phyloP scores from a whole-genome alignment of 2,329 filamentous ascomycete genomes.

The Lasiodiplodia hormozganensis region DNA sequence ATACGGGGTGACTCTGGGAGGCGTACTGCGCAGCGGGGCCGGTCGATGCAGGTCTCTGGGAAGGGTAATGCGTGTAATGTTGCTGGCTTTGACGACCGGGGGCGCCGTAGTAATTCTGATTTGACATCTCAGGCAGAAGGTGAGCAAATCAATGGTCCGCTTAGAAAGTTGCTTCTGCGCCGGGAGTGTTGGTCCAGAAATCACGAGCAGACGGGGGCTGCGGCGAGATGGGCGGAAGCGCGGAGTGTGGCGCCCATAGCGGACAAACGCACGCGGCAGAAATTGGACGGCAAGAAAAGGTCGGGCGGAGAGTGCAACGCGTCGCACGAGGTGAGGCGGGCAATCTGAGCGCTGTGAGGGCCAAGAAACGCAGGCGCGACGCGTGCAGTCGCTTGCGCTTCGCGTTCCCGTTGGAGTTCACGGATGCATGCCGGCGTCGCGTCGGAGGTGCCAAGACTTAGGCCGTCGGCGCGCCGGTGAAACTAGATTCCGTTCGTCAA shows the following conservation, averaged over 20 bases:
- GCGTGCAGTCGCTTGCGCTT: slow-evolving; percentile 9
- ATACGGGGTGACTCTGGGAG: slow-evolving; percentile 9
- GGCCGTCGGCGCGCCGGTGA: slow-evolving; percentile 10
- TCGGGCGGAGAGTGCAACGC: neutral
- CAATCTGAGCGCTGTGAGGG: neutral
- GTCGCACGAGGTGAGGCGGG: neutral
- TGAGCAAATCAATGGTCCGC: too few relatives aligned
- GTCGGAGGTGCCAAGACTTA: neutral
- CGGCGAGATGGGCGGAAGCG: neutral
- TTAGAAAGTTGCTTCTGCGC: too few relatives aligned
- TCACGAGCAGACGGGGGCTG: neutral
- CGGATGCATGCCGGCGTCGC: slow-evolving; percentile 10
- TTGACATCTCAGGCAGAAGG: slow-evolving; percentile 9
- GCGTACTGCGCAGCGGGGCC: neutral
- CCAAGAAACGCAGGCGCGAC: slow-evolving; percentile 9
- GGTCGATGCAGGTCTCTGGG: slow-evolving; percentile 10
- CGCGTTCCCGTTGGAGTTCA: slow-evolving; percentile 7
- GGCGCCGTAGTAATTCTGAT: slow-evolving; percentile 18
- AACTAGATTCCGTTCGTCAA: slow-evolving; percentile 24
- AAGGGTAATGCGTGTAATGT: slow-evolving; percentile 14
- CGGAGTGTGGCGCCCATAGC: neutral
- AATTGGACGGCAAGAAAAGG: neutral
- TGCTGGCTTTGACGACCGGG: slow-evolving; percentile 6
- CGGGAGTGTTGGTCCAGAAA: neutral
- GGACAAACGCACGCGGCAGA: neutral